These are phyloP conservation scores for Grosmannia clavigera DNA, from an alignment of 2,329 filamentous ascomycete genomes.

Conservation along the genomic window DNA sequence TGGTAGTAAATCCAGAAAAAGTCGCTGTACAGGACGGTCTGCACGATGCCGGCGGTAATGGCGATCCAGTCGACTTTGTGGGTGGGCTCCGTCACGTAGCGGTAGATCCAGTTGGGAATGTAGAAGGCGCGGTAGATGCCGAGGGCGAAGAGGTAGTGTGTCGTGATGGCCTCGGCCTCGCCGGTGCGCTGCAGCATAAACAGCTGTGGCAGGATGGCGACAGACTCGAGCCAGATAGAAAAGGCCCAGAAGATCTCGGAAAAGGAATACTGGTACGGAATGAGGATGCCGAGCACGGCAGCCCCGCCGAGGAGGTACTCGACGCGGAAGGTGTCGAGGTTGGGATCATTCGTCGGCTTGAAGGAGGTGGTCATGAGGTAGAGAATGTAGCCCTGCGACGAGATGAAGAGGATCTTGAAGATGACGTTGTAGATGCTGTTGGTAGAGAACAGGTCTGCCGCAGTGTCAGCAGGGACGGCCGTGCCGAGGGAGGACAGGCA, in stretches of 20 bases:
- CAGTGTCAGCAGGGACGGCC: background rate
- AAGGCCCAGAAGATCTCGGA: slow-evolving; percentile 94
- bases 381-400: slow-evolving; percentile 80
- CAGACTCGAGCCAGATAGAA: slow-evolving; percentile 94
- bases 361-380: slow-evolving; percentile 97
- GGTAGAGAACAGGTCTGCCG: slow-evolving; percentile 71
- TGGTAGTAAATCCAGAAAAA: slow-evolving; percentile 99
- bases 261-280: slow-evolving; percentile 73
- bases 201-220: slow-evolving; percentile 91
- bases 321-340: slow-evolving; percentile 93
- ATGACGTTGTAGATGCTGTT: slow-evolving; percentile 79
- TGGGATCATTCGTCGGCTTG: slow-evolving; percentile 94
- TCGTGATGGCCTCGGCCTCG: slow-evolving; percentile 98
- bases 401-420: slow-evolving; percentile 94
- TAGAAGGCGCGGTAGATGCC: slow-evolving; percentile 87
- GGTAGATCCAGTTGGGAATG: slow-evolving; percentile 97
- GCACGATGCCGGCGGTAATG: slow-evolving; percentile 76
- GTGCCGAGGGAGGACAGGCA: background rate
- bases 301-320: slow-evolving; percentile 83
- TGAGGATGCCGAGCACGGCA: slow-evolving; percentile 63
- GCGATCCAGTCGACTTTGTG: slow-evolving; percentile 76
- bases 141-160: slow-evolving; percentile 90
- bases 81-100: slow-evolving; percentile 63
- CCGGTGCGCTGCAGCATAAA: slow-evolving; percentile 98
- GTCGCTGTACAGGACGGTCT: slow-evolving; percentile 93